Conservation (phyloP, 2,329 filamentous ascomycete species). For the Sarocladiaceae sp. region DNA sequence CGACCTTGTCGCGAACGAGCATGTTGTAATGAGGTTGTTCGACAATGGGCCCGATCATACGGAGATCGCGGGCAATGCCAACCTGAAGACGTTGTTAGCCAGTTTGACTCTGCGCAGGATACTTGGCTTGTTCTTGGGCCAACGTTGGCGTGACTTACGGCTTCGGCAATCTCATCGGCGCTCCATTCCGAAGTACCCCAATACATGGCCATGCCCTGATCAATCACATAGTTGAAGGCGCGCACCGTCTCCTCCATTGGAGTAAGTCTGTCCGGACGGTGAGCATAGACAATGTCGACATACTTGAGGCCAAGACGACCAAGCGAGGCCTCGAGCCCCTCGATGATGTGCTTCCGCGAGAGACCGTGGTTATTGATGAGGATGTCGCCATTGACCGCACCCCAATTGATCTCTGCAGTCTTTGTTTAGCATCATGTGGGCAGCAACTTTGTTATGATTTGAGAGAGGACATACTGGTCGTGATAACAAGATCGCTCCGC, state of each 20-base stretch:
- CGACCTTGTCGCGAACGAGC: slow-evolving; percentile 53
- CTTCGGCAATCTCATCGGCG: slow-evolving; percentile 60
- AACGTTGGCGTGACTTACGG: slow-evolving; percentile 31
- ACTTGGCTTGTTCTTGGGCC: too few relatives aligned
- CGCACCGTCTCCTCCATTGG: slow-evolving; percentile 67
- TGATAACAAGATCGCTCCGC: slow-evolving; percentile 54
- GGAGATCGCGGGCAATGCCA: slow-evolving; percentile 51
- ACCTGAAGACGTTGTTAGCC: slow-evolving; percentile 24
- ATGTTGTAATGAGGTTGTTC: slow-evolving; percentile 67
- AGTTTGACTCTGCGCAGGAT: too few relatives aligned
- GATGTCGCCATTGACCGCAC: slow-evolving; percentile 52
- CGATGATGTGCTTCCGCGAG: slow-evolving; percentile 60
- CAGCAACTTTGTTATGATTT: not conserved
- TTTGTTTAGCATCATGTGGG: not conserved
- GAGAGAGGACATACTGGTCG: slow-evolving; percentile 45
- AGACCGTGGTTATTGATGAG: slow-evolving; percentile 60
- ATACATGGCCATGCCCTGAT: slow-evolving; percentile 62
- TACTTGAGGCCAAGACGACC: slow-evolving; percentile 51
- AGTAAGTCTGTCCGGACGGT: slow-evolving; percentile 60
- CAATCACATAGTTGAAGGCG: slow-evolving; percentile 65
- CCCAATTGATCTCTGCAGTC: slow-evolving; percentile 62
- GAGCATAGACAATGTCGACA: slow-evolving; percentile 64
- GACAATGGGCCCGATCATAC: slow-evolving; percentile 56
- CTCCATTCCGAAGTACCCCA: slow-evolving; percentile 68
- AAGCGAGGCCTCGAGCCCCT: slow-evolving; percentile 49